Conservation (phyloP, 2,329 filamentous ascomycete genomes). For the Epichloe hybrida region DNA sequence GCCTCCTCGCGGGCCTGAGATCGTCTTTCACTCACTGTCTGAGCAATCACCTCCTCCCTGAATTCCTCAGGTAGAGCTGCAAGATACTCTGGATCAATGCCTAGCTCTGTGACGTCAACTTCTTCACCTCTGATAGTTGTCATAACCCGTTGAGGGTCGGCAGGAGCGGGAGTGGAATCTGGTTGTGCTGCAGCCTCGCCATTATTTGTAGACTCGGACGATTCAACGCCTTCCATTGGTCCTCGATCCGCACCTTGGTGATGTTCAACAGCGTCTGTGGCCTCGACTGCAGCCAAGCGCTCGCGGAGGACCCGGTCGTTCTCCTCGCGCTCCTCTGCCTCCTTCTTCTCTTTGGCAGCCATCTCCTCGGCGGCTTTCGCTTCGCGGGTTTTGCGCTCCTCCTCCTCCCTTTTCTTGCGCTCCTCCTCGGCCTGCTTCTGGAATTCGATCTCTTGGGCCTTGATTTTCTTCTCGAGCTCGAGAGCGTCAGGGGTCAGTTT, state of each 20-base stretch:
- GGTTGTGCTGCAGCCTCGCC: conserved; percentile 18
- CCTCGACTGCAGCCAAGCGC: conserved; percentile 43
- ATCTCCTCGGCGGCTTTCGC: conserved; percentile 60
- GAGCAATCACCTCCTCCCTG: conserved; percentile 87
- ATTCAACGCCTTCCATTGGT: conserved; percentile 71
- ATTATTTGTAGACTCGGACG: conserved; percentile 23
- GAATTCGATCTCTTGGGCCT: conserved; percentile 42
- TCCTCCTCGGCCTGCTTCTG: conserved; percentile 41
- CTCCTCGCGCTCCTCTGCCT: conserved; percentile 56
- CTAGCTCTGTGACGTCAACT: conserved; percentile 84
- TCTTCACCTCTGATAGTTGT: conserved; percentile 77
- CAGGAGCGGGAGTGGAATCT: conserved; percentile 2
- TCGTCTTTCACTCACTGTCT: conserved; percentile 72
- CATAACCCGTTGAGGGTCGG: conserved; percentile 44
- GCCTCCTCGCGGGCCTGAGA: conserved; percentile 59
- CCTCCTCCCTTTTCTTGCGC: conserved; percentile 46
- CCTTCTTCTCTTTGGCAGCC: conserved; percentile 50
- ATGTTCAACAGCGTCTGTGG: conserved; percentile 25
- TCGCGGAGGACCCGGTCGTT: conserved; percentile 12
- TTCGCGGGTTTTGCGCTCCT: conserved; percentile 52
- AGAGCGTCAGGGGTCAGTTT: conserved; percentile 73
- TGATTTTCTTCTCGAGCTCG: conserved; percentile 60
- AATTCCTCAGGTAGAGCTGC: conserved; percentile 96
- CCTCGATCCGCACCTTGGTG: conserved; percentile 11
- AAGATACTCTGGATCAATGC: conserved; percentile 88